A percentile compares a stretch with the other conserved stretches of the same genome.
These are phyloP conservation scores for Dactylis glomerata DNA, from an alignment of 176 grass and related monocot species.

Conservation along the genomic window DNA sequence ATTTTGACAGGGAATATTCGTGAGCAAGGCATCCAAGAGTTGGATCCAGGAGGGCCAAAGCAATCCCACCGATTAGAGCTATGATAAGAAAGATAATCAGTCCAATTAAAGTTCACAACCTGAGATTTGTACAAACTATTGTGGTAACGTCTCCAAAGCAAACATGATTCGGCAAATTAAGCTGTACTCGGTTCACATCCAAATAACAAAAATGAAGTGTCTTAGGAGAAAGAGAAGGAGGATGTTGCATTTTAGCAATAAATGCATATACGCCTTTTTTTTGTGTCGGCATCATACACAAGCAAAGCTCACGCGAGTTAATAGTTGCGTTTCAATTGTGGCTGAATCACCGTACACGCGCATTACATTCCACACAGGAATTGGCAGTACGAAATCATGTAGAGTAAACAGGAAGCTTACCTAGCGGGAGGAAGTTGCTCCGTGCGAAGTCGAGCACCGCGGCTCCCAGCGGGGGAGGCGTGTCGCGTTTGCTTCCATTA, in stretches of 20 bases:
- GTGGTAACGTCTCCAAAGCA: neutral
- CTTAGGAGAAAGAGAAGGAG: neutral
- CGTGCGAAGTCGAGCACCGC: slow-evolving; percentile 42
- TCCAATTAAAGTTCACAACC: neutral
- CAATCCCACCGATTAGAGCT: slow-evolving; percentile 67
- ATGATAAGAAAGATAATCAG: slow-evolving; percentile 30
- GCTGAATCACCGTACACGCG: neutral
- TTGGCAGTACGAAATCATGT: neutral
- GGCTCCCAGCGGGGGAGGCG: slow-evolving; percentile 26
- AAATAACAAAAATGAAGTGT: neutral
- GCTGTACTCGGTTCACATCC: neutral
- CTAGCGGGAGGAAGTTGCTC: slow-evolving; percentile 91
- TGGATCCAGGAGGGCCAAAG: slow-evolving; percentile 71
- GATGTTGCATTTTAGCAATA: neutral
- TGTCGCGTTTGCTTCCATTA: slow-evolving; percentile 31
- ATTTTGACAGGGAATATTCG: slow-evolving; percentile 69
- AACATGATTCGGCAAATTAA: neutral
- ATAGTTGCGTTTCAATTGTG: neutral
- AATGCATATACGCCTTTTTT: neutral
- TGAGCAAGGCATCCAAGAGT: slow-evolving; percentile 78
- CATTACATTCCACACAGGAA: neutral
- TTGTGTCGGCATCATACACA: neutral
- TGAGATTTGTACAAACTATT: neutral
- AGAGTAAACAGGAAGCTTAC: slow-evolving; percentile 20
- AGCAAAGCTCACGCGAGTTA: neutral